These are phyloP conservation scores for Eucalyptus curtisii DNA, from an alignment of 345 rosid genomes.

Conservation along the genomic window DNA sequence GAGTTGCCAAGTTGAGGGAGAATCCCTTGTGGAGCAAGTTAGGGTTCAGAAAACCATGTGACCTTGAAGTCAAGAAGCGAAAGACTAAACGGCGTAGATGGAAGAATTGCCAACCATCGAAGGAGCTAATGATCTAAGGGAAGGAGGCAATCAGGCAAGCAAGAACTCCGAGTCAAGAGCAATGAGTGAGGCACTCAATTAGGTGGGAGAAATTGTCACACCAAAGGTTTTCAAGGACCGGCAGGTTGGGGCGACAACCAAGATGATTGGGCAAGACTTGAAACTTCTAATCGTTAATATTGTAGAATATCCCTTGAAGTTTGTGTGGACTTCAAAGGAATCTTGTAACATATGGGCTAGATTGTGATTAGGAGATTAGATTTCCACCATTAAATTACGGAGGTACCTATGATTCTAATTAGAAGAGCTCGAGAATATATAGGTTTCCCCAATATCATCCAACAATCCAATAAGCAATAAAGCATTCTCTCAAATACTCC, in stretches of 20 bases:
- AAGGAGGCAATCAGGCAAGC: background rate
- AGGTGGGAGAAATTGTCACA: background rate
- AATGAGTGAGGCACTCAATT: background rate
- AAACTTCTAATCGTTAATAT: background rate
- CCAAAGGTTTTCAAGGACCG: background rate
- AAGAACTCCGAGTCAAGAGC: background rate
- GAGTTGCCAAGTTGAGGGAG: background rate
- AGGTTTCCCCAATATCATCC: background rate
- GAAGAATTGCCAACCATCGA: background rate
- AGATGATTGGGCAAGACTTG: background rate
- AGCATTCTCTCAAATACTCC: background rate
- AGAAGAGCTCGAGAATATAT: background rate
- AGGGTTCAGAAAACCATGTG: background rate
- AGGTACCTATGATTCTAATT: background rate
- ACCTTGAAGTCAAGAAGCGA: background rate
- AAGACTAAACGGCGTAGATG: fast-evolving
- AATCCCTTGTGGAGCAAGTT: background rate
- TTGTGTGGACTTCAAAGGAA: background rate
- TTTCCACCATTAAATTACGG: background rate
- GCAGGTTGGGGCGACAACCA: background rate
- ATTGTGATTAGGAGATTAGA: background rate
- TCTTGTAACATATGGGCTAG: background rate
- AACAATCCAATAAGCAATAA: background rate
- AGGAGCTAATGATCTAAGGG: background rate
- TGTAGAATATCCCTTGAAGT: background rate